phyloP scores from a whole-genome alignment of 257 asterid genomes.

The Anisodus tanguticus region DNA sequence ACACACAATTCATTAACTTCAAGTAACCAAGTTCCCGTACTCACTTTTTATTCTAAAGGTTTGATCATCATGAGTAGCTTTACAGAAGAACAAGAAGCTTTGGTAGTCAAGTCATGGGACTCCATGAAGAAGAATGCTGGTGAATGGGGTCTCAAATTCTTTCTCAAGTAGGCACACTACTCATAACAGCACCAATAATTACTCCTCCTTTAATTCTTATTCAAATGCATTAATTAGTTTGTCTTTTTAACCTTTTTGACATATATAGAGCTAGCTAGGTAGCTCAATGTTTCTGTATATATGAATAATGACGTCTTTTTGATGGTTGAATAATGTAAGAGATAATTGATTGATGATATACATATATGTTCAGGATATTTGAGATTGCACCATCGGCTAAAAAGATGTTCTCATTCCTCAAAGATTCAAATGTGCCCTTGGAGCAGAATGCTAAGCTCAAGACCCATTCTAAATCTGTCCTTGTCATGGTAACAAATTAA shows the following conservation, averaged over 20 bases:
- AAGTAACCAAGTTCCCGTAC: neutral
- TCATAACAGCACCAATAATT: no score
- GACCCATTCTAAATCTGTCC: conserved; percentile 74
- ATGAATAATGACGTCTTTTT: no score
- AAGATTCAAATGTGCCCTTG: conserved; percentile 62
- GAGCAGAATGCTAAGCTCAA: conserved; percentile 84
- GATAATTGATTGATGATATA: no score
- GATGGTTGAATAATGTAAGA: no score
- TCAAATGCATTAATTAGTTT: no score
- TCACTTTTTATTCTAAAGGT: neutral
- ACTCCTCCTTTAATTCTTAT: no score
- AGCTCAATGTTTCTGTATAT: no score
- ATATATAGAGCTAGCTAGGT: no score
- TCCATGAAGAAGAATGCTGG: conserved; percentile 89
- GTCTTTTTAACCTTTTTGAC: no score
- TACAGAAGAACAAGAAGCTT: conserved; percentile 80
- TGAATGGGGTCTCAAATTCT: conserved; percentile 82
- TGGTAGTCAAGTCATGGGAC: conserved; percentile 81
- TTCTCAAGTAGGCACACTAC: conserved; percentile 40
- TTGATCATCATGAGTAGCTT: conserved; percentile 32
- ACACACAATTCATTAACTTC: no score
- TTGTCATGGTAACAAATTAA: conserved; percentile 43
- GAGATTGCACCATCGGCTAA: conserved; percentile 92
- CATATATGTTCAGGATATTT: conserved; percentile 49
- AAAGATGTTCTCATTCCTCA: conserved; percentile 71